Evolutionary conservation across 768 basidiomycete genomes (phyloP), one percentile per base, ranked within the genome.

Genomic region (Boletellus sp.): DNA sequence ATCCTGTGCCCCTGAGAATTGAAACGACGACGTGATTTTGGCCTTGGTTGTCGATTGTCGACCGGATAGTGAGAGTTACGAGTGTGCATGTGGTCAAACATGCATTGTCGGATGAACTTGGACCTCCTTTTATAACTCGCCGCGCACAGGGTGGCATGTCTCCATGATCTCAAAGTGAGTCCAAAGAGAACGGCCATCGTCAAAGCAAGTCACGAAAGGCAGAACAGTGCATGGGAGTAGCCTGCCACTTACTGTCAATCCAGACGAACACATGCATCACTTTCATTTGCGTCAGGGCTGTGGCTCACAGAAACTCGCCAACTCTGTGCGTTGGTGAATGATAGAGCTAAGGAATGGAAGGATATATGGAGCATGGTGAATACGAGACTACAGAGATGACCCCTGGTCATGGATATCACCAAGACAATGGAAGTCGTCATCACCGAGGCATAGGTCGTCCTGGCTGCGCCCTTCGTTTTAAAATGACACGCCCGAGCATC

Each of bases 401-500:
- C 10, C 19, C 2, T 12, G 24, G 33, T 43, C 43, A 36, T 34
- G 19, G 32, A 36, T 11, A 17, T 35, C 47, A 46, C 20, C 10
- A 11, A 41, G 24, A 42, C 20, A 34, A 32, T 5, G 16, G 8
- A 15, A 28, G 26, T 20, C 17, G 11, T 11, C 23, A 54, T 53
- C 44, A 80, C 41, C 87, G 79, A 43, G 86, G 87, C 58, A 90
- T 71, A 37, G 70, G 72, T 55, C 75, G 76, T 24, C 75, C 76
- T 69, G 72, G 56, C 54, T 76, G 66, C 4, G 64, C 65, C 59
- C 72, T 75, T 57, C 79, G 79, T 58, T 80, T 82, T 32, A 80
- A 51, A 41, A 90, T 63, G 24, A 90, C 71, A 15, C 84, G 79
- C 36, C 77, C 71, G 52, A 94, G 87, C 91, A 96, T 94, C 51